Conservation (phyloP, 2,329 filamentous ascomycete species). For the Oidium heveae region DNA sequence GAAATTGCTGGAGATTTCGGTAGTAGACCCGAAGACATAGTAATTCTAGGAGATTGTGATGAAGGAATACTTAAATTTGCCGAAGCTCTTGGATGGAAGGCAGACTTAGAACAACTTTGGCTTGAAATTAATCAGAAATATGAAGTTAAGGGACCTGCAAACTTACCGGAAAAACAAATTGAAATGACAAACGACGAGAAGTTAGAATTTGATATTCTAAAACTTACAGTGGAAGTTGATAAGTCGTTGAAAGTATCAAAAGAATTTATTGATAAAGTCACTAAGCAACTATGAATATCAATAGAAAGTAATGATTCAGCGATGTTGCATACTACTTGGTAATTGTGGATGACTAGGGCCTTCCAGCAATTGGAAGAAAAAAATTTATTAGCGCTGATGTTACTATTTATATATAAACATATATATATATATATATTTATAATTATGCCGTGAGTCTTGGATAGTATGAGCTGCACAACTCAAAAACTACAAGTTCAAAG, state of each 20-base stretch:
- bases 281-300: background rate
- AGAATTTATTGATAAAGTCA: constrained; percentile 11
- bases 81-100: constrained; percentile 56
- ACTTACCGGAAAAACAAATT: constrained; percentile 2
- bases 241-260: constrained; percentile 12
- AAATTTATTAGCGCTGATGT: too few relatives aligned
- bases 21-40: constrained; percentile 54
- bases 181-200: constrained; percentile 22
- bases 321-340: too few relatives aligned
- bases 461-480: too few relatives aligned
- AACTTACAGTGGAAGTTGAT: constrained; percentile 16
- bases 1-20: constrained; percentile 64
- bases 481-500: too few relatives aligned
- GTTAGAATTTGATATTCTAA: constrained; percentile 15
- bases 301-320: too few relatives aligned
- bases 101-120: constrained; percentile 63
- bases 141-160: constrained; percentile 19
- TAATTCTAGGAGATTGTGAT: constrained; percentile 66
- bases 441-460: too few relatives aligned
- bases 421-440: too few relatives aligned
- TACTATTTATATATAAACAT: too few relatives aligned
- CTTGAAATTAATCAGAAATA: constrained; percentile 32
- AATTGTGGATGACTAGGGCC: too few relatives aligned
- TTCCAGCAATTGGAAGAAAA: too few relatives aligned
- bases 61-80: constrained; percentile 55